phyloP scores from a whole-genome alignment of 2,329 filamentous ascomycete species.

The Penicillium paneum region DNA sequence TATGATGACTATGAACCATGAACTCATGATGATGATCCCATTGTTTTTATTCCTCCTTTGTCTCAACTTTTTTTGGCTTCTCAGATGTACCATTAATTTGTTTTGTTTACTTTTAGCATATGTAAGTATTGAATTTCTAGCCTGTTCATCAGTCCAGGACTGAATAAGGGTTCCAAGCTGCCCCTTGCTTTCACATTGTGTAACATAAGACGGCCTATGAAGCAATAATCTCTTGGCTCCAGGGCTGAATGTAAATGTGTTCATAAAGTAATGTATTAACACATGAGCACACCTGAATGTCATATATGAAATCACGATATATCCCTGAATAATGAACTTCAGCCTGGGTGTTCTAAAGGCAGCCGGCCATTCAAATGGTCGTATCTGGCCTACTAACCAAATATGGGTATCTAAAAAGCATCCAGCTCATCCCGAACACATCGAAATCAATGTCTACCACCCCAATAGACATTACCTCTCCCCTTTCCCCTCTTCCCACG shows the following conservation, averaged over 20 bases:
- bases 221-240: not conserved
- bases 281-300: not conserved
- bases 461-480: slow-evolving; percentile 13
- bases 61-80: not conserved
- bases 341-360: not conserved
- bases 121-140: not conserved
- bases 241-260: not conserved
- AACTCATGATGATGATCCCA: slow-evolving; percentile 12
- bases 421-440: not conserved
- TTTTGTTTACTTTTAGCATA: not conserved
- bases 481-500: slow-evolving; percentile 17
- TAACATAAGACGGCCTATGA: not conserved
- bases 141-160: not conserved
- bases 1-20: slow-evolving; percentile 20
- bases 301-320: not conserved
- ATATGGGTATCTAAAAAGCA: not conserved
- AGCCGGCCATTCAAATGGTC: not conserved
- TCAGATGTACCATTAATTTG: not conserved
- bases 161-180: not conserved
- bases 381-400: not conserved
- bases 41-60: slow-evolving; percentile 2
- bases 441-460: slow-evolving; percentile 3
- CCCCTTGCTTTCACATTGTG: slow-evolving; percentile 3
- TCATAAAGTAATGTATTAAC: not conserved
- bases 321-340: not conserved